A percentile compares a stretch with the other conserved stretches of the same genome.
These are phyloP conservation scores for Cercophora samala DNA, from an alignment of 495 filamentous ascomycete species.

Conservation along the genomic window DNA sequence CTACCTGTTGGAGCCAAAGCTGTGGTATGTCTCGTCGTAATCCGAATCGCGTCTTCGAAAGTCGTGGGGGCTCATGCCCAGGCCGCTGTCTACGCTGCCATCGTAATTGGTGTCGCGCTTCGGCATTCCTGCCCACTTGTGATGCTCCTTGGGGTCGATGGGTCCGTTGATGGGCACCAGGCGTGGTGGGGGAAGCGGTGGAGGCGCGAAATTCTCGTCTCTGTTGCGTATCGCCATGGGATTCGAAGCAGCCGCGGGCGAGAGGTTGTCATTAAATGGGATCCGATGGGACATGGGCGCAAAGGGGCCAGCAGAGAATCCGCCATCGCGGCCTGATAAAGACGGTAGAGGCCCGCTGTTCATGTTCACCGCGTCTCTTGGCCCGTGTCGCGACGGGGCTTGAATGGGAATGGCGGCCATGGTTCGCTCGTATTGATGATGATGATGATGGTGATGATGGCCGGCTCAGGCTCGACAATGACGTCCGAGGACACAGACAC, in stretches of 20 bases:
- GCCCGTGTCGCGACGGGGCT: constrained; percentile 22
- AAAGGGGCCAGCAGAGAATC: constrained; percentile 20
- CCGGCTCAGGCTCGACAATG: constrained; percentile 3
- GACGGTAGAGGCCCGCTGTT: constrained; percentile 27
- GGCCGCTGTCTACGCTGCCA: constrained; percentile 25
- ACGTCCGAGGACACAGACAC: constrained; percentile 5
- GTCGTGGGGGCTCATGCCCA: constrained; percentile 19
- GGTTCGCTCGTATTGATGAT: constrained; percentile 2
- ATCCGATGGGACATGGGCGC: constrained; percentile 17
- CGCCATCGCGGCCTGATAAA: constrained; percentile 30
- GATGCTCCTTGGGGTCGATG: constrained; percentile 31
- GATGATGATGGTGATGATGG: too few relatives aligned
- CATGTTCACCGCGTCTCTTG: constrained; percentile 19
- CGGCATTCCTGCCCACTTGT: constrained; percentile 16
- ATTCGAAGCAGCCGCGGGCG: constrained; percentile 31
- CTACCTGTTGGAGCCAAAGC: constrained; percentile 43
- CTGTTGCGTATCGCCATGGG: constrained; percentile 39
- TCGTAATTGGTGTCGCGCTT: constrained; percentile 15
- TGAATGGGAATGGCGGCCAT: constrained; percentile 35
- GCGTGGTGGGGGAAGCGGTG: constrained; percentile 49
- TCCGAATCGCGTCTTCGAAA: constrained; percentile 31
- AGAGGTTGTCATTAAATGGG: constrained; percentile 28
- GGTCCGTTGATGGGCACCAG: constrained; percentile 40
- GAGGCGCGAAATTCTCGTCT: constrained; percentile 35
- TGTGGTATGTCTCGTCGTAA: constrained; percentile 53